Evolutionary conservation across 2,329 filamentous ascomycete genomes (phyloP).

Genomic region (Alternaria sp.): DNA sequence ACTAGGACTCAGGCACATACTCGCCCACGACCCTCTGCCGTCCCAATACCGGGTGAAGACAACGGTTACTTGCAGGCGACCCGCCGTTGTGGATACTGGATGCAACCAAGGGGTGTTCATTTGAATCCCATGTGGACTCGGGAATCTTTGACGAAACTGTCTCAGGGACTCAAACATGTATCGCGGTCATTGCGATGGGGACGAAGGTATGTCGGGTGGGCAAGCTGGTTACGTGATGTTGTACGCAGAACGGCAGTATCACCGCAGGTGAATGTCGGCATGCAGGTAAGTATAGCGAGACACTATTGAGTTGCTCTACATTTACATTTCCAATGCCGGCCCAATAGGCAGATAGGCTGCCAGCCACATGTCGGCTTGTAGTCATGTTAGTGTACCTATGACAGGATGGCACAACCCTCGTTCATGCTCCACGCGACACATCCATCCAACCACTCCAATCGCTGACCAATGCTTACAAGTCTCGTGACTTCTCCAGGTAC

Average conservation of each 20-base stretch:
- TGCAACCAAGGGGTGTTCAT: neutral
- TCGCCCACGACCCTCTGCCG: neutral
- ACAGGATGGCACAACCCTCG: neutral
- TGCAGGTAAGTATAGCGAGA: neutral
- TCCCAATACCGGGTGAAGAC: neutral
- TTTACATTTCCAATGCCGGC: neutral
- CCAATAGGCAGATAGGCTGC: neutral
- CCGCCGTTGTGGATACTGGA: neutral
- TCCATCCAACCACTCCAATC: neutral
- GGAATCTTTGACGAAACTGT: neutral
- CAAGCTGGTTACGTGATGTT: neutral
- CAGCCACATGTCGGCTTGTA: neutral
- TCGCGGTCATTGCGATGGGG: neutral
- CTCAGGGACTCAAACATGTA: neutral
- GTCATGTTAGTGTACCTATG: neutral
- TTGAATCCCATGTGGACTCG: neutral
- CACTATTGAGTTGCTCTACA: neutral
- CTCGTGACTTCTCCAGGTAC: neutral
- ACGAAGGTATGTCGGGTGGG: neutral
- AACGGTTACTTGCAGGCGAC: neutral
- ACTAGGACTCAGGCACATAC: neutral
- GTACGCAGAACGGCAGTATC: neutral
- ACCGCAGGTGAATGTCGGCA: neutral
- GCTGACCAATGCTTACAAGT: neutral
- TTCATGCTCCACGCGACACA: neutral